Percentiles rank a stretch among this genome's conserved stretches.
Conservation (phyloP, 495 filamentous ascomycete genomes). For the Emericellopsis terricola region DNA sequence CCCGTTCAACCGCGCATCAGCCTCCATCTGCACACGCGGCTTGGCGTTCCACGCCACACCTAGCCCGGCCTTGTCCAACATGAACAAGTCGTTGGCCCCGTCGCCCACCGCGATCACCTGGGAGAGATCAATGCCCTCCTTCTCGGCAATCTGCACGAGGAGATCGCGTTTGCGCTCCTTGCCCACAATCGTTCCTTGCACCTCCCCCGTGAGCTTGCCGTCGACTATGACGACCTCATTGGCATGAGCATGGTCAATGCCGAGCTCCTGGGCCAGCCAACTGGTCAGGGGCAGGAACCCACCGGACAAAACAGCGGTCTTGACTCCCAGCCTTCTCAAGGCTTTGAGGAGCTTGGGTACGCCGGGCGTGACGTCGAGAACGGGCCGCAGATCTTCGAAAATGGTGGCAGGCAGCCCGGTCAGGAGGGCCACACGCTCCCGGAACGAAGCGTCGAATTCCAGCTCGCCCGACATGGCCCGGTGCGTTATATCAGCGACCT, state of each 20-base stretch:
- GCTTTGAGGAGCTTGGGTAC: constrained; percentile 52
- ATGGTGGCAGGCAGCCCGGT: constrained; percentile 63
- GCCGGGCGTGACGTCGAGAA: constrained; percentile 65
- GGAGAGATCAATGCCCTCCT: constrained; percentile 50
- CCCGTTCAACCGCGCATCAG: constrained; percentile 65
- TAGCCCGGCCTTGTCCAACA: constrained; percentile 77
- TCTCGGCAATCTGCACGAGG: constrained; percentile 55
- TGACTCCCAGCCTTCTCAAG: constrained; percentile 59
- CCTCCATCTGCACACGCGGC: constrained; percentile 73
- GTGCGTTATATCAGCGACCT: constrained; percentile 55
- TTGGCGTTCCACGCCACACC: constrained; percentile 93
- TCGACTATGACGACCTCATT: constrained; percentile 61
- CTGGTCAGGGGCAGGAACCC: constrained; percentile 79
- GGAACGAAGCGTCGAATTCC: constrained; percentile 74
- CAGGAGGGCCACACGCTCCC: constrained; percentile 59
- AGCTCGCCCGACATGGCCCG: constrained; percentile 92
- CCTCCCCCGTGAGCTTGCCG: constrained; percentile 60
- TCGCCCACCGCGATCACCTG: constrained; percentile 81
- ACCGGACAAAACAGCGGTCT: constrained; percentile 77
- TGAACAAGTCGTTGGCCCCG: constrained; percentile 85
- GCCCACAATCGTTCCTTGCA: constrained; percentile 65
- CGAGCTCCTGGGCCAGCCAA: constrained; percentile 65
- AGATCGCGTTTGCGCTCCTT: constrained; percentile 61
- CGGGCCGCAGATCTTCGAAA: constrained; percentile 56
- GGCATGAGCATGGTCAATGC: constrained; percentile 71